Percentiles rank a stretch among this genome's conserved stretches.
phyloP scores from a whole-genome alignment of 331 rosid species.

The Arachis monticola region DNA sequence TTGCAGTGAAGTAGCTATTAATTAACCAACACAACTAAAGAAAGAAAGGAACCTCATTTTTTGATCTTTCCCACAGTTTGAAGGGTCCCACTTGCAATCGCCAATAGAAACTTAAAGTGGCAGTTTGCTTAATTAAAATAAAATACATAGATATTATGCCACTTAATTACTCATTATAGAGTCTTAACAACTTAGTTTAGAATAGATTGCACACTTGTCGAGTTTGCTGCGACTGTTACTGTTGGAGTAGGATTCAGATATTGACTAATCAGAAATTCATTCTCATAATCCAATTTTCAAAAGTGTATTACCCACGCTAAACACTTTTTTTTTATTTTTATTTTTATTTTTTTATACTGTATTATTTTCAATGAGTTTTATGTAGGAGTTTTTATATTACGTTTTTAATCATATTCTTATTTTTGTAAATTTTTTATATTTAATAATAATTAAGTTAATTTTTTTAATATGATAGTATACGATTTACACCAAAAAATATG shows the following conservation, averaged over 20 bases:
- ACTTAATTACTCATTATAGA: slow-evolving; percentile 31
- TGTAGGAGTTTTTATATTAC: too few relatives aligned
- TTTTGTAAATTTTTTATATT: too few relatives aligned
- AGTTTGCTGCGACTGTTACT: slow-evolving; percentile 44
- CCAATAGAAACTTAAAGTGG: slow-evolving; percentile 37
- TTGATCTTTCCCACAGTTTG: slow-evolving; percentile 37
- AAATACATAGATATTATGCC: neutral
- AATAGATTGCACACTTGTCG: slow-evolving; percentile 34
- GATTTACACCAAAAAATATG: too few relatives aligned
- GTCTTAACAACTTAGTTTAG: slow-evolving; percentile 36
- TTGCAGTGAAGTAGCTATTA: slow-evolving; percentile 7
- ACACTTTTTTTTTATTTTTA: too few relatives aligned
- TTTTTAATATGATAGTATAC: too few relatives aligned
- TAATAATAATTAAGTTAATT: too few relatives aligned
- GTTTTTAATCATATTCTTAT: too few relatives aligned
- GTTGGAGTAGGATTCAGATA: slow-evolving; percentile 42
- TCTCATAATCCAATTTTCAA: neutral
- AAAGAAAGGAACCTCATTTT: slow-evolving; percentile 42
- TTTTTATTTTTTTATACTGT: too few relatives aligned
- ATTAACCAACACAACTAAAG: slow-evolving; percentile 10
- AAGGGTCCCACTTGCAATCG: slow-evolving; percentile 53
- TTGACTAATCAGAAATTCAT: neutral
- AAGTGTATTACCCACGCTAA: neutral
- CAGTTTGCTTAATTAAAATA: neutral
- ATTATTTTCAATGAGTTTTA: too few relatives aligned